Percentiles rank a stretch among this genome's conserved stretches.
Evolutionary conservation across 192 early-diverging fungal species (phyloP).

Genomic region (Backusella sp.): DNA sequence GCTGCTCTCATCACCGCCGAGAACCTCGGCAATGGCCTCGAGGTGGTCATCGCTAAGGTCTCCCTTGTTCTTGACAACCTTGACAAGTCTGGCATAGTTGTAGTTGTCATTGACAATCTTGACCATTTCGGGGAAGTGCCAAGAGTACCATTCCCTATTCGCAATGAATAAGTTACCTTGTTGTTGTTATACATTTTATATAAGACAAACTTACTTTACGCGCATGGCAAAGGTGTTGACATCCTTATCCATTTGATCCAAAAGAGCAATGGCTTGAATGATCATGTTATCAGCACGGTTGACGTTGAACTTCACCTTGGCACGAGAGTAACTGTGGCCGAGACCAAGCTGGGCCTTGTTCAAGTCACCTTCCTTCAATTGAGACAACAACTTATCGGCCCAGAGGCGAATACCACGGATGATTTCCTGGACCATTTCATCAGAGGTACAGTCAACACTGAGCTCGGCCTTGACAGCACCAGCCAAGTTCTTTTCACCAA

Average conservation of each 20-base stretch:
- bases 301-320: conserved; percentile 99
- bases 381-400: conserved; percentile 81
- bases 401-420: conserved; percentile 93
- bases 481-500: conserved; percentile 83
- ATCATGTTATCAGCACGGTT: conserved; percentile 98
- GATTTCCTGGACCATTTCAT: conserved; percentile 85
- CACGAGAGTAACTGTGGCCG: conserved; percentile 96
- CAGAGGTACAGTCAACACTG: conserved; percentile 74
- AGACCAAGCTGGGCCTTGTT: conserved; percentile 94
- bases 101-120: conserved; percentile 95
- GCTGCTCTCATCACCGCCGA: conserved; percentile 71
- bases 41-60: conserved; percentile 75
- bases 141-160: conserved; percentile 96
- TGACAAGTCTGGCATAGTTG: conserved; percentile 86
- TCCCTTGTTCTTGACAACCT: conserved; percentile 92
- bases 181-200: neutral
- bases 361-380: conserved; percentile 92
- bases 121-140: conserved; percentile 99
- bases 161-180: neutral
- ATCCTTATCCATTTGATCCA: conserved; percentile 99
- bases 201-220: conserved; percentile 50
- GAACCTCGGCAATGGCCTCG: conserved; percentile 77
- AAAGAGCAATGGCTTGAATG: conserved; percentile 87
- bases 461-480: conserved; percentile 75
- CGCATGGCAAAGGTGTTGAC: conserved; percentile 98